Percentiles rank a stretch among this genome's conserved stretches.
Evolutionary conservation across 1,284 basidiomycete species (phyloP).

Genomic region (Ceratobasidium sp.): DNA sequence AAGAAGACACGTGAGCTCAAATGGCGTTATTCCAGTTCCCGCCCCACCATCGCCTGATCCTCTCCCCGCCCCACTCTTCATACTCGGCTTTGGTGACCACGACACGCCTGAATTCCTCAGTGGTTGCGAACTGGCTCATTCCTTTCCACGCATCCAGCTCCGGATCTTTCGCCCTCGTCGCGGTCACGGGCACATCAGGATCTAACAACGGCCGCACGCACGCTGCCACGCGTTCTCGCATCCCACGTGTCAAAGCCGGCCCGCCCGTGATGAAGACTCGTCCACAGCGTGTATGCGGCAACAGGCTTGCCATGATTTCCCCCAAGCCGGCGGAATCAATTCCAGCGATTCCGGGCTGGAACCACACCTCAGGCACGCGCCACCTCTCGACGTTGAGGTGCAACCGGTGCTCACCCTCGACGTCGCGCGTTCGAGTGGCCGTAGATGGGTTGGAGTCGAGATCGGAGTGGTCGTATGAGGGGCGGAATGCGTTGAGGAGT

Average conservation of each 20-base stretch:
- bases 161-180: slow-evolving; percentile 73
- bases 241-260: slow-evolving; percentile 78
- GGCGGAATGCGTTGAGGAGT: slow-evolving; percentile 85
- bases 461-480: slow-evolving; percentile 69
- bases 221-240: slow-evolving; percentile 74
- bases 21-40: slow-evolving; percentile 74
- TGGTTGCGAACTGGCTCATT: slow-evolving; percentile 84
- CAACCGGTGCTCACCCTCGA: slow-evolving; percentile 76
- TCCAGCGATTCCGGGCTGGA: slow-evolving; percentile 93
- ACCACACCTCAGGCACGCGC: slow-evolving; percentile 93
- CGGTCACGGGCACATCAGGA: slow-evolving; percentile 75
- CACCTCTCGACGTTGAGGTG: slow-evolving; percentile 95
- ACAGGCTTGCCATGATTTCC: slow-evolving; percentile 81
- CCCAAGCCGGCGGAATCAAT: slow-evolving; percentile 94
- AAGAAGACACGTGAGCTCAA: slow-evolving; percentile 39
- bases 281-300: slow-evolving; percentile 58
- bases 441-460: slow-evolving; percentile 54
- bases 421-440: slow-evolving; percentile 48
- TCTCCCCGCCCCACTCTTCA: slow-evolving; percentile 89
- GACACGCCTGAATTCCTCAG: slow-evolving; percentile 66
- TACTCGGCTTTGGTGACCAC: slow-evolving; percentile 83
- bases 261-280: slow-evolving; percentile 93
- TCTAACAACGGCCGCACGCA: slow-evolving; percentile 83
- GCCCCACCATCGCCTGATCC: slow-evolving; percentile 83
- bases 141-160: slow-evolving; percentile 89